These are phyloP conservation scores for Tolypocladium cylindrosporum DNA, from an alignment of 2,329 filamentous ascomycete species.

Conservation along the genomic window DNA sequence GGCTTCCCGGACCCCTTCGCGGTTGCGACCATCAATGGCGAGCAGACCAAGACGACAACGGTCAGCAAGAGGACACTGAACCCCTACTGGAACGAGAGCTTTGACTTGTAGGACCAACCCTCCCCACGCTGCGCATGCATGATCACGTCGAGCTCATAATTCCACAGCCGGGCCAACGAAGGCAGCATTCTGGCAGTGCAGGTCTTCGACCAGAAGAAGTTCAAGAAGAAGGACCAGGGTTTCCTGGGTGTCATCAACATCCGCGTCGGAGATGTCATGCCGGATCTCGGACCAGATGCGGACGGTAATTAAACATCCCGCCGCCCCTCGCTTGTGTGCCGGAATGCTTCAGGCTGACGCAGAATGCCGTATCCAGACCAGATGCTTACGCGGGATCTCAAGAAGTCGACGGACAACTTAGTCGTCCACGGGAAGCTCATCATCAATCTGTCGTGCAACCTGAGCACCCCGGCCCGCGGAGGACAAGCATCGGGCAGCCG, in stretches of 20 bases:
- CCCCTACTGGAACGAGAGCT: conserved; percentile 99
- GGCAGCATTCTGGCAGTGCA: conserved; percentile 96
- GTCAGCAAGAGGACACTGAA: conserved; percentile 97
- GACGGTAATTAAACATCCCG: conserved; percentile 54
- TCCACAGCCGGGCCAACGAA: conserved; percentile 70
- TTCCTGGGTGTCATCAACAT: conserved; percentile 98
- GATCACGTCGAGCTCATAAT: not conserved
- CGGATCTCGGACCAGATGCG: conserved; percentile 73
- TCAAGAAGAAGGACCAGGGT: conserved; percentile 99
- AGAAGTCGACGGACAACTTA: conserved; percentile 96
- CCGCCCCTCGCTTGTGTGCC: conserved; percentile 6
- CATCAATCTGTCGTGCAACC: conserved; percentile 88
- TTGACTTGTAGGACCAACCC: conserved; percentile 70
- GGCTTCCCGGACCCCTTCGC: conserved; percentile 97
- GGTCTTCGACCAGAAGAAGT: conserved; percentile 99
- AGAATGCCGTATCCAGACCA: conserved; percentile 57
- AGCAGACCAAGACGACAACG: conserved; percentile 95
- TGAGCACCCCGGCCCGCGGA: conserved; percentile 57
- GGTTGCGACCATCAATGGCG: conserved; percentile 91
- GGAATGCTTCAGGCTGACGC: conserved; percentile 15
- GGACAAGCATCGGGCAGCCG: conserved; percentile 32
- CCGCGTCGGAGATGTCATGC: conserved; percentile 82
- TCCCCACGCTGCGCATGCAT: conserved; percentile 2
- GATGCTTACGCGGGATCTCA: conserved; percentile 95
- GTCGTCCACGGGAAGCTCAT: conserved; percentile 98